These are phyloP conservation scores for Fusarium pseudocircinatum DNA, from an alignment of 2,329 filamentous ascomycete genomes.

Conservation along the genomic window DNA sequence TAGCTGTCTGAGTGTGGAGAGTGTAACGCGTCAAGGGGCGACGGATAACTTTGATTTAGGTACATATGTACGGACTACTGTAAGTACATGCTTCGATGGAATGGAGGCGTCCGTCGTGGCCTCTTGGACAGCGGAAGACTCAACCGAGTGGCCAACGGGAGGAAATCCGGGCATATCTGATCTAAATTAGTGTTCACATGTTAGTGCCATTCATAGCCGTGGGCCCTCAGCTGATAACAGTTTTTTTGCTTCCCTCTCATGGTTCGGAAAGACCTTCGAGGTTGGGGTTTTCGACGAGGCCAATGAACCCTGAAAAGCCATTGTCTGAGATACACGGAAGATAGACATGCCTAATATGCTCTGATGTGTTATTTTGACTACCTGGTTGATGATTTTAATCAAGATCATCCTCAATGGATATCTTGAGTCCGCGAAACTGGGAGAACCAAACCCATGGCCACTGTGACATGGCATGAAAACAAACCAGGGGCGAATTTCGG, in stretches of 20 bases:
- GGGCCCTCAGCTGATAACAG: background rate
- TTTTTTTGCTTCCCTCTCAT: background rate
- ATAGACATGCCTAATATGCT: background rate
- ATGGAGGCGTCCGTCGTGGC: constrained; percentile 22
- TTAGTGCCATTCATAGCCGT: background rate
- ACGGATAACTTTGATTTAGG: constrained; percentile 1
- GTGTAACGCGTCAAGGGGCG: constrained; percentile 38
- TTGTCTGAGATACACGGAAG: background rate
- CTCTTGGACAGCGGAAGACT: constrained; percentile 22
- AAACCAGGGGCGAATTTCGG: constrained; percentile 22
- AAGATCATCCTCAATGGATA: constrained; percentile 5
- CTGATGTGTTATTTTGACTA: constrained; percentile 10
- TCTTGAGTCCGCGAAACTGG: constrained; percentile 4
- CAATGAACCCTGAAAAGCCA: background rate
- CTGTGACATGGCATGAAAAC: constrained; percentile 10
- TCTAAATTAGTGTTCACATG: background rate
- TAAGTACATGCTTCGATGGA: constrained; percentile 23
- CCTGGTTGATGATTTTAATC: background rate
- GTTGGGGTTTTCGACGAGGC: background rate
- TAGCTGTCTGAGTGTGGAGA: constrained; percentile 26
- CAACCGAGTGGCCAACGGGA: constrained; percentile 22
- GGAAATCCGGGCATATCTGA: constrained; percentile 5
- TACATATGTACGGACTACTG: background rate
- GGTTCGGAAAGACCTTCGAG: background rate
- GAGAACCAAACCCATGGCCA: constrained; percentile 16